phyloP scores from a whole-genome alignment of 805 yeast species.

The Kazachstania psychrophila region DNA sequence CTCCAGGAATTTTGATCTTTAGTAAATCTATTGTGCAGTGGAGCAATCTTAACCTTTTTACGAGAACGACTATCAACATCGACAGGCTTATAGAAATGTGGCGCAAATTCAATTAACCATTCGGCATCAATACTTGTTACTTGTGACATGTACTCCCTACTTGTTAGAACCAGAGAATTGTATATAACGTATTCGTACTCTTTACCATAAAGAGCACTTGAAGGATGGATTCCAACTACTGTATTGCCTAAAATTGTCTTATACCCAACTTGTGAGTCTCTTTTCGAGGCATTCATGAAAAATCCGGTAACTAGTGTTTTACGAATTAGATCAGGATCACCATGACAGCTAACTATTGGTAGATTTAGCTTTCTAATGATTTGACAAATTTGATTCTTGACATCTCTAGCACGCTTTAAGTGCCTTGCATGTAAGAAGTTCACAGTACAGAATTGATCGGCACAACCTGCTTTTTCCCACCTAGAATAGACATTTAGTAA shows the following conservation, averaged over 20 bases:
- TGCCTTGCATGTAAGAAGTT: constrained; percentile 76
- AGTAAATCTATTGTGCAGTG: constrained; percentile 54
- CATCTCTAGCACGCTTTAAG: constrained; percentile 68
- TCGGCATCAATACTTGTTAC: constrained; percentile 71
- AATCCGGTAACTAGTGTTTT: constrained; percentile 59
- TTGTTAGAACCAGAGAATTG: constrained; percentile 72
- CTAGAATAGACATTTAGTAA: constrained; percentile 66
- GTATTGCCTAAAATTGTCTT: constrained; percentile 64
- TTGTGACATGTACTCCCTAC: constrained; percentile 87
- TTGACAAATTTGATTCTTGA: constrained; percentile 56
- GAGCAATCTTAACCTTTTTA: constrained; percentile 59
- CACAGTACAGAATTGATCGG: constrained; percentile 31
- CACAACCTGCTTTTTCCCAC: constrained; percentile 57
- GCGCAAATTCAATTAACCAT: constrained; percentile 66
- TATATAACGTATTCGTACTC: constrained; percentile 73
- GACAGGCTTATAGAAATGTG: constrained; percentile 60
- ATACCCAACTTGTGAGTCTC: constrained; percentile 65
- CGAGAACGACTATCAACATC: constrained; percentile 47
- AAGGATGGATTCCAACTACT: constrained; percentile 79
- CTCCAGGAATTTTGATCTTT: constrained; percentile 69
- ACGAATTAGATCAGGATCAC: constrained; percentile 48
- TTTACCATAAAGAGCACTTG: constrained; percentile 55
- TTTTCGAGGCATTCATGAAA: constrained; percentile 56
- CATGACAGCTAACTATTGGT: constrained; percentile 42
- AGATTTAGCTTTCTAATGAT: constrained; percentile 45